phyloP scores from a whole-genome alignment of 345 rosid genomes.

The Salix purpurea region DNA sequence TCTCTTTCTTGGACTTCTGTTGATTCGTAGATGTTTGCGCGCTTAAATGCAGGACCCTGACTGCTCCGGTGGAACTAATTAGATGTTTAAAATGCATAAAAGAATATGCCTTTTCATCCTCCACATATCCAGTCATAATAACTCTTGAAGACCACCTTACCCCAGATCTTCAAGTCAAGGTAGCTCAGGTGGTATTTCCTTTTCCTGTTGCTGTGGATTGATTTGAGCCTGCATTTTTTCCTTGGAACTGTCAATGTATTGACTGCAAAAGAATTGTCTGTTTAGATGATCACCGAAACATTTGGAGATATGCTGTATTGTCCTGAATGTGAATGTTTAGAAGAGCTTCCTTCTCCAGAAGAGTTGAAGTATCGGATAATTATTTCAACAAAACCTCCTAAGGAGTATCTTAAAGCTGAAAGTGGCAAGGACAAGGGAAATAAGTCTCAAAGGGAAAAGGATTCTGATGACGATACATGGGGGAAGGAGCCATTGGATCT shows the following conservation, averaged over 20 bases:
- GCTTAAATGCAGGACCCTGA: slow-evolving; percentile 21
- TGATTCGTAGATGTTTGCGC: neutral
- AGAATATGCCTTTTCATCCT: slow-evolving; percentile 21
- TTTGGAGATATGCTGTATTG: slow-evolving; percentile 51
- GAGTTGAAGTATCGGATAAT: slow-evolving; percentile 50
- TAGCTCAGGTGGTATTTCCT: slow-evolving; percentile 25
- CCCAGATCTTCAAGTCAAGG: slow-evolving; percentile 26
- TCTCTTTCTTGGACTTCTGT: neutral
- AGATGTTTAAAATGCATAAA: slow-evolving; percentile 24
- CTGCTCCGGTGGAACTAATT: slow-evolving; percentile 26
- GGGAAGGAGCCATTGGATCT: slow-evolving; percentile 31
- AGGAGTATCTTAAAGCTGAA: slow-evolving; percentile 35
- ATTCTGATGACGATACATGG: slow-evolving; percentile 50
- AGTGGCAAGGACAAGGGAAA: slow-evolving; percentile 24
- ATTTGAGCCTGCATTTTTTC: neutral
- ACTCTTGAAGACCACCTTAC: slow-evolving; percentile 35
- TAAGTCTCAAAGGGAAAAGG: slow-evolving; percentile 30
- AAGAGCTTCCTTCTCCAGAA: slow-evolving; percentile 70
- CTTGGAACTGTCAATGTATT: neutral
- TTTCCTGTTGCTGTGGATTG: slow-evolving; percentile 3
- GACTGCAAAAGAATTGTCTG: neutral
- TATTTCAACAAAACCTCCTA: slow-evolving; percentile 68
- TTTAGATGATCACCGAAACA: slow-evolving; percentile 53
- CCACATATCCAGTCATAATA: slow-evolving; percentile 27
- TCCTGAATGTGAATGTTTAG: slow-evolving; percentile 41